Base-by-base conservation (phyloP, 2,329 filamentous ascomycete genomes). In the Nannizziopsis arthrosporioides region DNA sequence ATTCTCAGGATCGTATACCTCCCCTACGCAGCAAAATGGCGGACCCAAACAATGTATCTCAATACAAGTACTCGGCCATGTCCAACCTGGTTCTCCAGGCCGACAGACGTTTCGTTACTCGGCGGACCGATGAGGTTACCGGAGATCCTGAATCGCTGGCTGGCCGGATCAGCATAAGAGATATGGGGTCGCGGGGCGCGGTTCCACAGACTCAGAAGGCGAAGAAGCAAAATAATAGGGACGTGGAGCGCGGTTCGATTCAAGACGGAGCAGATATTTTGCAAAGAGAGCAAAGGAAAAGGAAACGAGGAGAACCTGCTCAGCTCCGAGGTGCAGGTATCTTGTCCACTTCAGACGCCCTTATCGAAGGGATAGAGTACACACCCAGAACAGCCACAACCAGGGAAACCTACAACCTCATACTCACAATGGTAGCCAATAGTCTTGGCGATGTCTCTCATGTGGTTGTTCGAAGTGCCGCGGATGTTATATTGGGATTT, bases 81-180 rank as follows among this genome's bases (percentile, higher is more conserved):
- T 98, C 92, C 73, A 98, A 98, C 81, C 84, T 98, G 87, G 92
- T 98, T 65, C 86, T 98, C 80, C 92, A 98, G 85, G 89, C 88
- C 73, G 92, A 98, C 74, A 84, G 89, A 72, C 84, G 92, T 60
- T 96, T 98, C 66, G 84, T 94, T 60, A 87, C 87, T 55, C 82
- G 92, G 66, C 82, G 88, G 61, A 88, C 82, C 59, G 90, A 98
- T 69, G 93, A 98, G 72, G 82, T 87, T 55, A 96, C 90, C 44
- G 92, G 92, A 60, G 92, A 98, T 66, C 93, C 92, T 44, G 92
- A 98, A 72, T 98, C 93, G 50, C 80, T 98, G 51, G 93, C 92
- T 49, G 92, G 92, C 47, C 84, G 89, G 58, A 82, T 98, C 65
- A 90, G 85, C 57, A 90, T 98, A 61, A 80, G 81, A 59, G 89